Percentiles rank a stretch among this genome's conserved stretches.
phyloP scores from a whole-genome alignment of 208 protist species.

The Tritrichomonas musculus region DNA sequence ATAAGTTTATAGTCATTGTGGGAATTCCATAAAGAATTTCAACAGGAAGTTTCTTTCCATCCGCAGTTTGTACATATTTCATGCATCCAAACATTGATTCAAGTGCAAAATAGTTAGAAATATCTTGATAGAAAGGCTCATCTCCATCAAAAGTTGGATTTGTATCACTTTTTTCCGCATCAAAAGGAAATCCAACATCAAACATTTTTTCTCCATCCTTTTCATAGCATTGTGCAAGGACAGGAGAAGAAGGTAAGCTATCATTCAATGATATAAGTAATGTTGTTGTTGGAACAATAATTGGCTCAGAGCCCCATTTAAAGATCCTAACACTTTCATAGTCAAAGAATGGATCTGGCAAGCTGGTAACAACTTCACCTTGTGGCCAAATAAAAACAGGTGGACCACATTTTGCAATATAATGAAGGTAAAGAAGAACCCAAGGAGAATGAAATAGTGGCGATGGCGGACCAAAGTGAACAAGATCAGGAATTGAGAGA shows the following conservation, averaged over 20 bases:
- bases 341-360: not conserved
- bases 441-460: constrained; percentile 18
- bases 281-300: constrained; percentile 22
- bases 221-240: not conserved
- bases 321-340: not conserved
- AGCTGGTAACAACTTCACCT: not conserved
- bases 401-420: not conserved
- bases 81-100: constrained; percentile 24
- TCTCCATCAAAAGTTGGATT: no score
- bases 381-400: constrained; percentile 24
- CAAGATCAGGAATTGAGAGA: not conserved
- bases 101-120: not conserved
- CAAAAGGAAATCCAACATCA: not conserved
- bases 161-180: not conserved
- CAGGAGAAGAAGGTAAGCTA: not conserved
- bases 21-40: constrained; percentile 9
- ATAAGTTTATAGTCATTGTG: not conserved
- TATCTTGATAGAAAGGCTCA: no score
- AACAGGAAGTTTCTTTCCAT: not conserved
- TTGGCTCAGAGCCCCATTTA: not conserved
- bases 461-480: constrained; percentile 22
- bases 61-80: not conserved
- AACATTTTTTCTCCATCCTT: not conserved
- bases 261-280: constrained; percentile 18
- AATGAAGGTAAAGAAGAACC: not conserved